Conservation (phyloP, 306 rosid genomes). For the Sechiopsis laciniata region DNA sequence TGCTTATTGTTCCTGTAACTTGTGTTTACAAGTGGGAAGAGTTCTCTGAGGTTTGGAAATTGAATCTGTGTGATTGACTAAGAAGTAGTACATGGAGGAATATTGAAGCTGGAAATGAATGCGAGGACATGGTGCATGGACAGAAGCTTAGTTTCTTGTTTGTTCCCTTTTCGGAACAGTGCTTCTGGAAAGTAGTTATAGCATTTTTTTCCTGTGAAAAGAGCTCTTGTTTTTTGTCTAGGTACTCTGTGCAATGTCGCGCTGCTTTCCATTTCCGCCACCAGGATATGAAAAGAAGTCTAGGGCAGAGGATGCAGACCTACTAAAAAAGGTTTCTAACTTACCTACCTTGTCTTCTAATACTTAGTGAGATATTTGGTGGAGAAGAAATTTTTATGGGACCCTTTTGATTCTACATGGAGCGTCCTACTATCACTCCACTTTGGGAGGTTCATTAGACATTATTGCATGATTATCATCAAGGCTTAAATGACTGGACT, state of each 20-base stretch:
- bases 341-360: constrained; percentile 25
- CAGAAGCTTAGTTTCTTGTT: constrained; percentile 83
- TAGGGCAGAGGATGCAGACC: constrained; percentile 58
- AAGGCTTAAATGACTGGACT: constrained; percentile 14
- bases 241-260: constrained; percentile 91
- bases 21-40: constrained; percentile 26
- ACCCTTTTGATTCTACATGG: background rate
- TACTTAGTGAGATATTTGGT: background rate
- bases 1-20: constrained; percentile 9
- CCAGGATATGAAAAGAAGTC: constrained; percentile 89
- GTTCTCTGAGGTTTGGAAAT: constrained; percentile 17
- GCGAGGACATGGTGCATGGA: constrained; percentile 99
- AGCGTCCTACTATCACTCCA: background rate
- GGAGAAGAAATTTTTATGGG: background rate
- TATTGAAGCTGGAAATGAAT: constrained; percentile 74
- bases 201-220: constrained; percentile 41
- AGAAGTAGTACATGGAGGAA: constrained; percentile 45
- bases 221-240: constrained; percentile 33
- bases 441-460: background rate
- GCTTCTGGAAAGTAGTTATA: constrained; percentile 43
- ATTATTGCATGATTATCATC: background rate
- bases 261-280: constrained; percentile 98
- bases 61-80: constrained; percentile 37
- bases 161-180: constrained; percentile 67
- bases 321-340: constrained; percentile 63